Percentiles rank a stretch among this genome's conserved stretches.
Evolutionary conservation across 208 protist species (phyloP).

Genomic region (Wallacemonas sp.): DNA sequence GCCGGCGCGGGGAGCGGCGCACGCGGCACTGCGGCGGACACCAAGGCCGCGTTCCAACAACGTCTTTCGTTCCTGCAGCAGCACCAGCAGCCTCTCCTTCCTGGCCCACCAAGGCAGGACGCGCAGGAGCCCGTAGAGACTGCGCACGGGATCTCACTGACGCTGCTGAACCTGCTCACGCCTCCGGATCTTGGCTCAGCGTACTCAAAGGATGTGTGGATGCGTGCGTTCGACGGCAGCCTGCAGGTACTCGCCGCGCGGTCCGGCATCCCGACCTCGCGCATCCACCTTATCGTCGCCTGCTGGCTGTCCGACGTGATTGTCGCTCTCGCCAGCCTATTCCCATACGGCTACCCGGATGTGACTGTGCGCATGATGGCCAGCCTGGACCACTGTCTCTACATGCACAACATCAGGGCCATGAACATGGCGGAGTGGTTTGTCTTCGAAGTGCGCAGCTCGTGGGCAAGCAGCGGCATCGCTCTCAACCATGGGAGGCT

Average conservation of each 20-base stretch:
- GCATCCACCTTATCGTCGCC: conserved; percentile 43
- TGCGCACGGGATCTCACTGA: not conserved
- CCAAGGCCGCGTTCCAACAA: not conserved
- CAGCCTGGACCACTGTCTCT: conserved; percentile 66
- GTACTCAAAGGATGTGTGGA: conserved; percentile 30
- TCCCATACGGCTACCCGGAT: conserved; percentile 31
- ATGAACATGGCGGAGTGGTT: conserved; percentile 52
- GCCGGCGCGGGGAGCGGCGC: too few relatives aligned
- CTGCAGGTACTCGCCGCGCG: conserved; percentile 6
- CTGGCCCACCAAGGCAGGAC: too few relatives aligned
- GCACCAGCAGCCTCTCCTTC: not conserved
- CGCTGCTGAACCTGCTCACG: not conserved
- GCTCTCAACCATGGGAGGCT: conserved; percentile 47
- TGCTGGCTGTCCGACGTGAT: conserved; percentile 52
- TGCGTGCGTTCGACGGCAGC: conserved; percentile 12
- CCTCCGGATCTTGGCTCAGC: not conserved
- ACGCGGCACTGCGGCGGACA: not conserved
- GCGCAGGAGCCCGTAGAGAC: too few relatives aligned
- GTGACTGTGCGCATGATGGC: conserved; percentile 29
- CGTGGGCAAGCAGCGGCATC: conserved; percentile 29
- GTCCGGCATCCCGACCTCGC: conserved; percentile 29
- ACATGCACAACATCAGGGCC: conserved; percentile 41
- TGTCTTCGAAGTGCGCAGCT: conserved; percentile 44
- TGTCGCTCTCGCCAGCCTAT: conserved; percentile 34
- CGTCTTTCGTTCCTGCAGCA: not conserved